These are phyloP conservation scores for Eutrema salsugineum DNA, from an alignment of 441 rosid species.

Conservation along the genomic window DNA sequence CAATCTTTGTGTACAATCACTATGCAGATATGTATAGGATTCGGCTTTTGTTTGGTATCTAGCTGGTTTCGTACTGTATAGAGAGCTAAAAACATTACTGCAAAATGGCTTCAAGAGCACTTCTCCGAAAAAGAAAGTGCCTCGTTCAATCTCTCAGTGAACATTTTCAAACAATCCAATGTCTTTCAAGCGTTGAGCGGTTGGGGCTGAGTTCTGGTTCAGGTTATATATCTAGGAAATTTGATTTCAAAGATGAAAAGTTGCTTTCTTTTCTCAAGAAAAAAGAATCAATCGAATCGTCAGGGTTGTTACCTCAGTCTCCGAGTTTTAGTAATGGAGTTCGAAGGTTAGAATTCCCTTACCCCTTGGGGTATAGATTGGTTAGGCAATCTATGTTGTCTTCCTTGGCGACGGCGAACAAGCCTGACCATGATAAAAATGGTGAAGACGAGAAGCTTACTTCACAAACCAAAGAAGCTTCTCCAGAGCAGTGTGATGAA, in stretches of 20 bases:
- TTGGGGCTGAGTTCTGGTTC: slow-evolving; percentile 22
- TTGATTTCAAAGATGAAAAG: slow-evolving; percentile 22
- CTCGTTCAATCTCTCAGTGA: slow-evolving; percentile 35
- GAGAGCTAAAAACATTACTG: slow-evolving; percentile 22
- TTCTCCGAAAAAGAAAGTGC: slow-evolving; percentile 51
- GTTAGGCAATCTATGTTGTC: slow-evolving; percentile 39
- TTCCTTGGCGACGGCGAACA: slow-evolving; percentile 58
- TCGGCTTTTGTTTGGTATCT: slow-evolving; percentile 29
- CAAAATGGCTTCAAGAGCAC: slow-evolving; percentile 65
- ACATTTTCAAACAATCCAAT: slow-evolving; percentile 34
- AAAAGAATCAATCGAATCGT: slow-evolving; percentile 1
- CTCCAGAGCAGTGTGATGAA: slow-evolving; percentile 94
- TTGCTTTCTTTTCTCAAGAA: slow-evolving; percentile 33
- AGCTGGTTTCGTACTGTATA: slow-evolving; percentile 13
- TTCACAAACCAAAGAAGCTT: slow-evolving; percentile 76
- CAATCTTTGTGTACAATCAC: background rate
- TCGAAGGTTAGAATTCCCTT: slow-evolving; percentile 33
- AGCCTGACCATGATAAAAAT: slow-evolving; percentile 45
- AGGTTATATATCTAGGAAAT: slow-evolving; percentile 13
- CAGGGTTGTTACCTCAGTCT: slow-evolving; percentile 21
- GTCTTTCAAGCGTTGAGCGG: slow-evolving; percentile 40
- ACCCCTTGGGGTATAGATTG: slow-evolving; percentile 39
- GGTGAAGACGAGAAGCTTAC: slow-evolving; percentile 39
- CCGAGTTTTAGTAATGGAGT: slow-evolving; percentile 32
- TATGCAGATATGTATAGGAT: slow-evolving; percentile 32